Conservation (phyloP, 805 yeast genomes). For the Metschnikowia drakensbergensis region DNA sequence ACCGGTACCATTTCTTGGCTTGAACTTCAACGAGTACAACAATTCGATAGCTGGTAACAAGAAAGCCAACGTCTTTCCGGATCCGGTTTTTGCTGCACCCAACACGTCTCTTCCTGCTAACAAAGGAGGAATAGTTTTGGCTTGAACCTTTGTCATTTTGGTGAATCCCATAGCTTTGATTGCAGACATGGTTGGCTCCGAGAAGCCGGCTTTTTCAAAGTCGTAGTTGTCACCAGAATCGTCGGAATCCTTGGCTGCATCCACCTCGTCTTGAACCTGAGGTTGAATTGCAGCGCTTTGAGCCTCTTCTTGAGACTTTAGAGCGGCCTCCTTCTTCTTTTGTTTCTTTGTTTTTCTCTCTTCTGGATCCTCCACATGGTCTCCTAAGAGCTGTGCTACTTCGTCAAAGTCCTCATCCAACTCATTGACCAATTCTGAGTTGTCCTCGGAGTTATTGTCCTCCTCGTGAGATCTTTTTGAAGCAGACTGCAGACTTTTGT, state of each 20-base stretch:
- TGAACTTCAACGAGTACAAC: constrained; percentile 83
- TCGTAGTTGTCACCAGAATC: constrained; percentile 26
- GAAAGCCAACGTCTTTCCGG: constrained; percentile 96
- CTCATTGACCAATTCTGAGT: constrained; percentile 47
- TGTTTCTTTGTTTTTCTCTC: constrained; percentile 21
- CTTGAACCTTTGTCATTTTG: constrained; percentile 91
- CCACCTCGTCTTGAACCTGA: constrained; percentile 21
- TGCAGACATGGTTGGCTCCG: constrained; percentile 79
- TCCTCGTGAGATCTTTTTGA: constrained; percentile 27
- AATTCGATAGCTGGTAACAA: constrained; percentile 93
- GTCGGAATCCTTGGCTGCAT: constrained; percentile 28
- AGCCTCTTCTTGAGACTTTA: constrained; percentile 21
- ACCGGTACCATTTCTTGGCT: constrained; percentile 98
- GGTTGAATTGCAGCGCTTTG: constrained; percentile 30
- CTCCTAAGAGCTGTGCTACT: constrained; percentile 51
- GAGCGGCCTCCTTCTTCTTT: constrained; percentile 19
- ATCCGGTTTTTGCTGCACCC: constrained; percentile 99
- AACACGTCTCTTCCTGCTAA: constrained; percentile 95
- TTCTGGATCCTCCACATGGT: constrained; percentile 40
- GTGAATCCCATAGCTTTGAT: constrained; percentile 85
- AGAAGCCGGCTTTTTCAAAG: constrained; percentile 51
- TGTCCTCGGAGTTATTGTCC: constrained; percentile 23
- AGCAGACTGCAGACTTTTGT: constrained; percentile 2
- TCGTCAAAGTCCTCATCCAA: constrained; percentile 56
- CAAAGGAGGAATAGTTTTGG: constrained; percentile 93